A percentile compares a stretch with the other conserved stretches of the same genome.
These are phyloP conservation scores for Phytophthora chlamydospora DNA, from an alignment of 352 stramenopile genomes.

Conservation along the genomic window DNA sequence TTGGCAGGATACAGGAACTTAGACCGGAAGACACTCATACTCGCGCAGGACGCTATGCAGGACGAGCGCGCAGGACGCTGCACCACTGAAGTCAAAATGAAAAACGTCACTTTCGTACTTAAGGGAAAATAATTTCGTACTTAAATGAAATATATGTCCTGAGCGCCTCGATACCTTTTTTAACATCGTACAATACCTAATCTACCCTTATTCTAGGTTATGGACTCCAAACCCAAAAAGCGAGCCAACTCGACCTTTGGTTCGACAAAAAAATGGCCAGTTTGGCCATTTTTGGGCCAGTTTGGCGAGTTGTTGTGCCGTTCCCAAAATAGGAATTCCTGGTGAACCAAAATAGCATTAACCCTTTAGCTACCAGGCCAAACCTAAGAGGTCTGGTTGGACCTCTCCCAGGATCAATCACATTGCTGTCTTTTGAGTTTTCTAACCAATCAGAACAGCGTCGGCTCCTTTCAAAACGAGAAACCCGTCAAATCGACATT, in stretches of 20 bases:
- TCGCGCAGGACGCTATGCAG: slow-evolving; percentile 8
- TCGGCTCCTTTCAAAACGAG: neutral
- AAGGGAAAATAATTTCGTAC: too few relatives aligned
- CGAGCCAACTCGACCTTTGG: too few relatives aligned
- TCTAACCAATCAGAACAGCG: neutral
- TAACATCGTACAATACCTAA: too few relatives aligned
- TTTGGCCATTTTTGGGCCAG: too few relatives aligned
- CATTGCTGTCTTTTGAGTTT: slow-evolving; percentile 1
- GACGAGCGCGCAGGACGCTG: slow-evolving; percentile 3
- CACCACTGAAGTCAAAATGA: slow-evolving; percentile 19
- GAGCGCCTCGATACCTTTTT: too few relatives aligned
- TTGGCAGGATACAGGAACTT: slow-evolving; percentile 81
- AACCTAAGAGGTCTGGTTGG: neutral
- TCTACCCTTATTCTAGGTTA: too few relatives aligned
- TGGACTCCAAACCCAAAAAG: too few relatives aligned
- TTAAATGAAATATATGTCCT: too few relatives aligned
- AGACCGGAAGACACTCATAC: slow-evolving; percentile 74
- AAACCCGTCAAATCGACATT: neutral
- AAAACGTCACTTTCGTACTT: neutral
- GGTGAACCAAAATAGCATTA: too few relatives aligned
- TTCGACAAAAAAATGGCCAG: too few relatives aligned
- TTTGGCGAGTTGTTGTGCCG: too few relatives aligned
- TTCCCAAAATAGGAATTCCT: too few relatives aligned
- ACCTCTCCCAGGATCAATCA: neutral
- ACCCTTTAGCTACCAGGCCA: slow-evolving; percentile 11